Evolutionary conservation across 2,329 filamentous ascomycete species (phyloP).

Genomic region (Seiridium cupressi): DNA sequence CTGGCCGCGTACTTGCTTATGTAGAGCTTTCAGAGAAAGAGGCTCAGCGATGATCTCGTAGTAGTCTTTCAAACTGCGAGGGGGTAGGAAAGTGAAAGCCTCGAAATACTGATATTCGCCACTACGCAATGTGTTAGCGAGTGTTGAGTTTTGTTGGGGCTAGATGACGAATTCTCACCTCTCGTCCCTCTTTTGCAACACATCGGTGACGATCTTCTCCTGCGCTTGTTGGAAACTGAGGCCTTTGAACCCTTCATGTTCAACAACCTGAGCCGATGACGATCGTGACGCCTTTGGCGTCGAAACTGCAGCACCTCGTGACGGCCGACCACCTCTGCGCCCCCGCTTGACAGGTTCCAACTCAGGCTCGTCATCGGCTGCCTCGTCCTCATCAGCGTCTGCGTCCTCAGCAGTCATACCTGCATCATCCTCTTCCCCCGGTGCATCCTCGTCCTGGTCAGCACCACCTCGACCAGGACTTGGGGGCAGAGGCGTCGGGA

Average conservation of each 20-base stretch:
- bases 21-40: constrained; percentile 72
- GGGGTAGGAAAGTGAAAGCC: constrained; percentile 76
- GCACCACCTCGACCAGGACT: constrained; percentile 38
- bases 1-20: constrained; percentile 73
- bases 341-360: constrained; percentile 10
- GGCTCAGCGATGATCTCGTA: constrained; percentile 82
- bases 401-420: constrained; percentile 12
- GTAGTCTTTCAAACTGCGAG: constrained; percentile 77
- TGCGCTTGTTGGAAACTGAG: constrained; percentile 82
- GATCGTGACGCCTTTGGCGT: constrained; percentile 33
- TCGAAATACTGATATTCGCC: constrained; percentile 68
- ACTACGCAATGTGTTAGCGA: constrained; percentile 35
- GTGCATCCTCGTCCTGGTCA: constrained; percentile 19
- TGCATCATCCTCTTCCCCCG: constrained; percentile 18
- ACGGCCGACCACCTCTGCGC: constrained; percentile 30
- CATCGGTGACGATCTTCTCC: constrained; percentile 76
- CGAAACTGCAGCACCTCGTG: constrained; percentile 27
- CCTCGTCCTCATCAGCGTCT: constrained; percentile 21
- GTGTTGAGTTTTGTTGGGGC: neutral
- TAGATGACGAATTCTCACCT: constrained; percentile 44
- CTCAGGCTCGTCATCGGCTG: constrained; percentile 17
- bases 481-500: constrained; percentile 69
- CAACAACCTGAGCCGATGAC: constrained; percentile 36
- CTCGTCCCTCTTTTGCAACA: constrained; percentile 67
- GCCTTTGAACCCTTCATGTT: constrained; percentile 63